A percentile compares a stretch with the other conserved stretches of the same genome.
Conservation (phyloP, 495 filamentous ascomycete genomes). For the Penicillium soppii region DNA sequence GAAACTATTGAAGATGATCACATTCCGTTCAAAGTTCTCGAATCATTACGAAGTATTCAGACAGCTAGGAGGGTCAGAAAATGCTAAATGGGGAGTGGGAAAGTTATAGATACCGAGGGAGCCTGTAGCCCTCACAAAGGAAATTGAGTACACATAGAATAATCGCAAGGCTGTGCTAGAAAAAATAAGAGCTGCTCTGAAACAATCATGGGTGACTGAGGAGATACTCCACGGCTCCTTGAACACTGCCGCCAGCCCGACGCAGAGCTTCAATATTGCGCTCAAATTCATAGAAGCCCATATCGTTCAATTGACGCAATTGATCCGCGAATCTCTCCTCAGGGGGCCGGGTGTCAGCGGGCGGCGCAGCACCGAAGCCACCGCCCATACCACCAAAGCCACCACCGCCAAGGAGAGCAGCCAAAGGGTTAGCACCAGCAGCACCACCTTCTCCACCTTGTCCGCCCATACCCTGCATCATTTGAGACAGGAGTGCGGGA, state of each 20-base stretch:
- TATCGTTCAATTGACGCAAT: conserved; percentile 91
- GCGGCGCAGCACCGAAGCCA: conserved; percentile 42
- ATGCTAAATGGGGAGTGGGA: conserved; percentile 12
- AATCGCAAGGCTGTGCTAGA: conserved; percentile 9
- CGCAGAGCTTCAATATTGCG: conserved; percentile 86
- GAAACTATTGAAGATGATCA: neutral
- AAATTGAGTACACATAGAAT: conserved; percentile 16
- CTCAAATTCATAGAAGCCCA: conserved; percentile 98
- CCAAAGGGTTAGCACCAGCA: conserved; percentile 35
- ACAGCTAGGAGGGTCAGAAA: conserved; percentile 3
- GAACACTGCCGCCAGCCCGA: conserved; percentile 87
- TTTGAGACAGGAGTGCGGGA: conserved; percentile 45
- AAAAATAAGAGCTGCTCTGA: neutral
- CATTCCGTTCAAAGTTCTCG: neutral
- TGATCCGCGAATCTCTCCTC: conserved; percentile 93
- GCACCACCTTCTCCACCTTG: conserved; percentile 28
- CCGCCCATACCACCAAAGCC: conserved; percentile 41
- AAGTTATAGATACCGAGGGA: conserved; percentile 16
- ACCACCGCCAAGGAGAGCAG: conserved; percentile 40
- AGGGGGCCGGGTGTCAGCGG: conserved; percentile 79
- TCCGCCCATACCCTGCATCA: conserved; percentile 47
- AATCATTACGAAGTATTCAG: neutral
- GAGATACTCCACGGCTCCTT: conserved; percentile 85
- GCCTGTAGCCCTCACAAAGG: conserved; percentile 11
- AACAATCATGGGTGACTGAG: conserved; percentile 39